phyloP scores from a whole-genome alignment of 345 rosid species.

The Dimocarpus longan region DNA sequence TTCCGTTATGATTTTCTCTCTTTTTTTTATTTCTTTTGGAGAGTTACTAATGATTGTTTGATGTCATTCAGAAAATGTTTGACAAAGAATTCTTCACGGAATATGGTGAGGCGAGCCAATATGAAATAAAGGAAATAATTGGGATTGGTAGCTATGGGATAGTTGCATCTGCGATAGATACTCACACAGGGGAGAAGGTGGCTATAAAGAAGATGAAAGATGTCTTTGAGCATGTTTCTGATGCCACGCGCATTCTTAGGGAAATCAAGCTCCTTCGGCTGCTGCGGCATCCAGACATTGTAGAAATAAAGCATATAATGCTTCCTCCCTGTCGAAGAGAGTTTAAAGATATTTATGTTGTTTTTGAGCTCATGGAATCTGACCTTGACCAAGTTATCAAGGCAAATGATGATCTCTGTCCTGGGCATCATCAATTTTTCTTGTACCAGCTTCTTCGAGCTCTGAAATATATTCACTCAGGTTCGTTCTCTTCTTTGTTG shows the following conservation, averaged over 20 bases:
- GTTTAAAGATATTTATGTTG: slow-evolving; percentile 90
- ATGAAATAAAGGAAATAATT: slow-evolving; percentile 88
- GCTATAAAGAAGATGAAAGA: slow-evolving; percentile 95
- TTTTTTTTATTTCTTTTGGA: not conserved
- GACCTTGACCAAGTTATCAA: slow-evolving; percentile 92
- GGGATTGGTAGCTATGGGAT: slow-evolving; percentile 99
- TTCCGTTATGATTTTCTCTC: not conserved
- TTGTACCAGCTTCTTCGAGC: slow-evolving; percentile 98
- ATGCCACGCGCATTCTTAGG: slow-evolving; percentile 85
- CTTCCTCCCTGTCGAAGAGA: slow-evolving; percentile 95
- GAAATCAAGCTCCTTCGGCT: slow-evolving; percentile 96
- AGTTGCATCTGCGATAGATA: slow-evolving; percentile 92
- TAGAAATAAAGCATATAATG: slow-evolving; percentile 91
- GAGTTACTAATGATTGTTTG: not conserved
- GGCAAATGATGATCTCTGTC: slow-evolving; percentile 85
- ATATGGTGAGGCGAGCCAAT: slow-evolving; percentile 95
- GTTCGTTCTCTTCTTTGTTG: slow-evolving; percentile 44
- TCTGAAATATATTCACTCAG: slow-evolving; percentile 91
- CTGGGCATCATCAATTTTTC: slow-evolving; percentile 95
- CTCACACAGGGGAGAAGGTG: slow-evolving; percentile 90
- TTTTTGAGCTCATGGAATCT: slow-evolving; percentile 98
- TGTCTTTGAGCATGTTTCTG: slow-evolving; percentile 92
- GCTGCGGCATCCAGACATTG: slow-evolving; percentile 84
- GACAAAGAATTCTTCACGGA: slow-evolving; percentile 95
- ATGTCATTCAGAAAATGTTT: slow-evolving; percentile 51